Conservation (phyloP, 371 early-diverging fungal genomes). For the Nematocida sp. region DNA sequence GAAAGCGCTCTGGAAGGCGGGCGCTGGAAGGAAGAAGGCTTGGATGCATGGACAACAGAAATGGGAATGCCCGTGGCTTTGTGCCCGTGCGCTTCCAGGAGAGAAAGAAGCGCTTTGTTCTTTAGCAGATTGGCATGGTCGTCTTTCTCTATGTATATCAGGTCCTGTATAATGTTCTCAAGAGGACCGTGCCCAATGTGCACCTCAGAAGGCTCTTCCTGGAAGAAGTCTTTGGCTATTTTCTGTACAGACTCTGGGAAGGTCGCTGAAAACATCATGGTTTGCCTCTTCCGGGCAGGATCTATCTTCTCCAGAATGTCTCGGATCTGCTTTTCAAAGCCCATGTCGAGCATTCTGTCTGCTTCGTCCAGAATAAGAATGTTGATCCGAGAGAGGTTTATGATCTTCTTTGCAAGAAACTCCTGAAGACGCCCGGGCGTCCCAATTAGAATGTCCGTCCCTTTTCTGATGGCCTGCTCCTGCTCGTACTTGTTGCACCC, state of each 20-base stretch:
- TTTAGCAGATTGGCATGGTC: neutral
- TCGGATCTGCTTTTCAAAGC: constrained; percentile 79
- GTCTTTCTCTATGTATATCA: neutral
- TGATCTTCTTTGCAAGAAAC: neutral
- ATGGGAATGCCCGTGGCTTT: neutral
- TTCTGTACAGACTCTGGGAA: constrained; percentile 26
- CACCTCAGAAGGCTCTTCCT: constrained; percentile 32
- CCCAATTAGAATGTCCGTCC: constrained; percentile 71
- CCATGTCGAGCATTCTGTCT: constrained; percentile 91
- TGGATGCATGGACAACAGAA: neutral
- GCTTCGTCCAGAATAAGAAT: constrained; percentile 96
- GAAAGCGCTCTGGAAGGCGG: too few relatives aligned
- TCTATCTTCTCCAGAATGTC: constrained; percentile 27
- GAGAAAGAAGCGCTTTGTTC: constrained; percentile 13
- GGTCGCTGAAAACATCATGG: constrained; percentile 56
- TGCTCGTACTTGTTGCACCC: constrained; percentile 81
- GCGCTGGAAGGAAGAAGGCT: neutral
- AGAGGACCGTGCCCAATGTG: constrained; percentile 66
- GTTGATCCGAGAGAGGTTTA: constrained; percentile 71
- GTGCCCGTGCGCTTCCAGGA: constrained; percentile 25
- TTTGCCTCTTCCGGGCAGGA: constrained; percentile 36
- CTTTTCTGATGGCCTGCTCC: constrained; percentile 70
- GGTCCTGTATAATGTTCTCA: constrained; percentile 86
- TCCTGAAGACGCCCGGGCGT: constrained; percentile 46
- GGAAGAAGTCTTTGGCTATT: constrained; percentile 65